phyloP scores from a whole-genome alignment of 179 eudicot species.

The Carnegiea gigantea region DNA sequence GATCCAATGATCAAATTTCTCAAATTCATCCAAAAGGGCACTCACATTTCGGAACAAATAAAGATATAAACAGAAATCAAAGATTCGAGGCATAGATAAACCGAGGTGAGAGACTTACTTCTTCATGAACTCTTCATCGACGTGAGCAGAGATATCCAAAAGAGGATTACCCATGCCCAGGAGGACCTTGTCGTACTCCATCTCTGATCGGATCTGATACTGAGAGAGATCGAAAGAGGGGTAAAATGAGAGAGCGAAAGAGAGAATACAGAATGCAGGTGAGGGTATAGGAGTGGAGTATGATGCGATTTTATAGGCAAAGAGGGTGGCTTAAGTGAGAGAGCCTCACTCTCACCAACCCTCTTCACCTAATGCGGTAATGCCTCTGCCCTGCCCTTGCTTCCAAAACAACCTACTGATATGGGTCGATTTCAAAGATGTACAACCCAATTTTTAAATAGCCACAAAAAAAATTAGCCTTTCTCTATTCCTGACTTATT shows the following conservation, averaged over 20 bases:
- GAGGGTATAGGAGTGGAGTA: background rate
- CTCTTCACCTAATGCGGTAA: background rate
- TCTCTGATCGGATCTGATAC: constrained; percentile 17
- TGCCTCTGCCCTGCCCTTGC: constrained; percentile 2
- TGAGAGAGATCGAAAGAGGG: background rate
- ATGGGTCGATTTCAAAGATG: background rate
- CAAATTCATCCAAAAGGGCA: background rate
- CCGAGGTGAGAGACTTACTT: constrained; percentile 40
- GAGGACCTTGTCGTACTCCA: constrained; percentile 63
- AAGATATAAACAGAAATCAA: background rate
- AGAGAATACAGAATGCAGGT: background rate
- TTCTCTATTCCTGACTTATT: too few relatives aligned
- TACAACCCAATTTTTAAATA: too few relatives aligned
- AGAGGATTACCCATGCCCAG: constrained; percentile 94
- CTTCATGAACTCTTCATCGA: constrained; percentile 59
- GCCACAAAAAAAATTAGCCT: too few relatives aligned
- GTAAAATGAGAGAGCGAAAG: background rate
- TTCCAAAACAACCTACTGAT: background rate
- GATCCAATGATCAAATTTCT: constrained; percentile 1
- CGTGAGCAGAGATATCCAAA: constrained; percentile 73
- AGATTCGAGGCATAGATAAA: background rate
- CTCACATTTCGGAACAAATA: background rate
- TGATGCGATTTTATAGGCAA: constrained; percentile 20
- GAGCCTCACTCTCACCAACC: constrained; percentile 14
- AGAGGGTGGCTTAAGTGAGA: background rate